Evolutionary conservation across 2,329 filamentous ascomycete species (phyloP).

Genomic region (Mycosphaerella sp.): DNA sequence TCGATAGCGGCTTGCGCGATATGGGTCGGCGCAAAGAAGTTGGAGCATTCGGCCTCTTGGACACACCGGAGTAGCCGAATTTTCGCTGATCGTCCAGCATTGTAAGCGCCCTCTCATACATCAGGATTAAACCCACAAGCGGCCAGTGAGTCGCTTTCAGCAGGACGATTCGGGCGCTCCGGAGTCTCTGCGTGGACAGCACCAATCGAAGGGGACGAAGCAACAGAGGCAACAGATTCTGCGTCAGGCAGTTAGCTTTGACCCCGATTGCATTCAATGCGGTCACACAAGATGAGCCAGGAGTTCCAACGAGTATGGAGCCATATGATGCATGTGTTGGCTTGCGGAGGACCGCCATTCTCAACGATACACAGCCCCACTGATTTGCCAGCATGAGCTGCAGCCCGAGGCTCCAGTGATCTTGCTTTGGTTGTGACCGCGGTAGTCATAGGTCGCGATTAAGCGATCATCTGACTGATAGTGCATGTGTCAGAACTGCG

Average conservation of each 20-base stretch:
- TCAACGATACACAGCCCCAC: slow-evolving; percentile 11
- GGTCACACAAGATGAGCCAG: background rate
- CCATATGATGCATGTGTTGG: slow-evolving; percentile 10
- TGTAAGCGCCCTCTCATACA: slow-evolving; percentile 52
- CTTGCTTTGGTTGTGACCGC: background rate
- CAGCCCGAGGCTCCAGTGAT: background rate
- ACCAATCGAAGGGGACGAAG: slow-evolving; percentile 67
- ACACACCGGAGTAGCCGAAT: slow-evolving; percentile 14
- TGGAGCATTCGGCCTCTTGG: slow-evolving; percentile 14
- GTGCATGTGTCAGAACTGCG: slow-evolving; percentile 6
- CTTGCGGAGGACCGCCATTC: slow-evolving; percentile 19
- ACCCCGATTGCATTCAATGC: background rate
- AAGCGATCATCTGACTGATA: slow-evolving; percentile 12
- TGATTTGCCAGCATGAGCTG: slow-evolving; percentile 14
- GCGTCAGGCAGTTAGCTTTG: slow-evolving; percentile 16
- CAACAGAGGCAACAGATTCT: slow-evolving; percentile 67
- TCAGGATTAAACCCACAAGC: slow-evolving; percentile 60
- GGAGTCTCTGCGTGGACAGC: slow-evolving; percentile 58
- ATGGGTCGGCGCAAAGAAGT: slow-evolving; percentile 19
- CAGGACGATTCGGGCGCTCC: slow-evolving; percentile 52
- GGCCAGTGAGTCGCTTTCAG: slow-evolving; percentile 58
- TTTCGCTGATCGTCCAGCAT: slow-evolving; percentile 15
- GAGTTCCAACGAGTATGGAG: slow-evolving; percentile 5
- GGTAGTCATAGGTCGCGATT: background rate
- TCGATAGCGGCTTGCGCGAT: slow-evolving; percentile 15